A percentile compares a stretch with the other conserved stretches of the same genome.
These are phyloP conservation scores for Epichloe hybrida DNA, from an alignment of 2,329 filamentous ascomycete species.

Conservation along the genomic window DNA sequence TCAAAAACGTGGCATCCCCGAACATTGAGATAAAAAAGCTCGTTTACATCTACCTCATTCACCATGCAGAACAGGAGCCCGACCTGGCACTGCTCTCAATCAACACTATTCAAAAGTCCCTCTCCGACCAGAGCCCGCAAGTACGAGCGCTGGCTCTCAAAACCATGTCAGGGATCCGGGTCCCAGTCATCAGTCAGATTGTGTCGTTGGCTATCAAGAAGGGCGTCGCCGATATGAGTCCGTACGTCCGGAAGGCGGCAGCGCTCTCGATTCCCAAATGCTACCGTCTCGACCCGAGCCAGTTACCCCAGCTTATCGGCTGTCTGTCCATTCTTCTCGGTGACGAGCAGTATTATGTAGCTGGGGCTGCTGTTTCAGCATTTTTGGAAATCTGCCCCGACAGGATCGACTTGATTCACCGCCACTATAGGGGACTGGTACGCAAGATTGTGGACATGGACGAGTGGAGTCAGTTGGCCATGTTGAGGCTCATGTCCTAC, in stretches of 20 bases:
- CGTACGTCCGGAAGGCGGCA: conserved; percentile 82
- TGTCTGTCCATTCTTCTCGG: conserved; percentile 66
- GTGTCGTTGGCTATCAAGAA: conserved; percentile 93
- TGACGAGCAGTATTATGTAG: conserved; percentile 94
- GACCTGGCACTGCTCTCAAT: conserved; percentile 92
- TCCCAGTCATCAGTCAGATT: conserved; percentile 95
- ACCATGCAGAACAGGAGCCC: conserved; percentile 91
- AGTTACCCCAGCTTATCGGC: conserved; percentile 71
- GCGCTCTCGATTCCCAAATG: conserved; percentile 93
- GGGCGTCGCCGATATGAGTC: conserved; percentile 85
- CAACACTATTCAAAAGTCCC: conserved; percentile 96
- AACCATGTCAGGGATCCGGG: conserved; percentile 95
- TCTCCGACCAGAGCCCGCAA: conserved; percentile 84
- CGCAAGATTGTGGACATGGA: conserved; percentile 97
- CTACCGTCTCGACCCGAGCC: conserved; percentile 77
- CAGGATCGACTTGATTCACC: conserved; percentile 75
- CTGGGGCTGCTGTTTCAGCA: conserved; percentile 78
- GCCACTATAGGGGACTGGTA: conserved; percentile 72
- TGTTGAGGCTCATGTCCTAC: conserved; percentile 64
- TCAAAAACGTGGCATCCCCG: conserved; percentile 93
- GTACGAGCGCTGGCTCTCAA: conserved; percentile 83
- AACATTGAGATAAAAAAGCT: conserved; percentile 95
- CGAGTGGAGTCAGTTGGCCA: conserved; percentile 89
- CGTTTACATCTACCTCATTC: conserved; percentile 94
- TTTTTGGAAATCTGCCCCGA: conserved; percentile 86